Conservation (phyloP, 768 basidiomycete species). For the Naematelia aurantialba region DNA sequence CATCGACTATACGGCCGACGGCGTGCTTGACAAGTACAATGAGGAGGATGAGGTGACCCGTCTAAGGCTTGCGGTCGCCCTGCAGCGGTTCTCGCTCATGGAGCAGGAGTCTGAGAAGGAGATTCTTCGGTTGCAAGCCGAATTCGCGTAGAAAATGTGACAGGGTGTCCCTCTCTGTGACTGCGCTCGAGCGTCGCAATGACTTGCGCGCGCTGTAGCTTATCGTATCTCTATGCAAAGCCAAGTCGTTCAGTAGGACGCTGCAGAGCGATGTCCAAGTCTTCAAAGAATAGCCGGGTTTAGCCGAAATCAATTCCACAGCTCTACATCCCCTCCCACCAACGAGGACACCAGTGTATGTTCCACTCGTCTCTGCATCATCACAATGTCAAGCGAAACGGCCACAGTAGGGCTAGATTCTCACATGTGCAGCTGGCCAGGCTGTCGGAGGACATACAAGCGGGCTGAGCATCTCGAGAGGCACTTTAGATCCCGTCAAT, state of each 20-base stretch:
- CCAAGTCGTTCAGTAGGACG: too few species aligned
- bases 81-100: conserved; percentile 22
- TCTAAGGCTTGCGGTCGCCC: conserved; percentile 26
- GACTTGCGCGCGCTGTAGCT: too few species aligned
- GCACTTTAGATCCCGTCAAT: conserved; percentile 9
- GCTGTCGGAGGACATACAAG: conserved; percentile 8
- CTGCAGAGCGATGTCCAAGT: too few species aligned
- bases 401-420: not conserved
- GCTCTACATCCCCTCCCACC: too few species aligned
- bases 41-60: conserved; percentile 32
- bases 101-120: conserved; percentile 13
- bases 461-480: conserved; percentile 15
- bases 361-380: not conserved
- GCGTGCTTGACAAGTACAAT: conserved; percentile 33
- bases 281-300: too few species aligned
- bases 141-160: not conserved
- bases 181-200: too few species aligned
- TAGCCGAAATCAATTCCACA: too few species aligned
- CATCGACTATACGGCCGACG: conserved; percentile 33
- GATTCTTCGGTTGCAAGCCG: conserved; percentile 19
- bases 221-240: too few species aligned
- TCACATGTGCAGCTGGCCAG: conserved; percentile 7
- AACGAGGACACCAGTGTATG: too few species aligned
- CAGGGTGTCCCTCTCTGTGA: too few species aligned
- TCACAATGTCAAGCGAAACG: not conserved